Base-by-base conservation (phyloP, 106 monocot species). In the Phalaenopsis equestris region DNA sequence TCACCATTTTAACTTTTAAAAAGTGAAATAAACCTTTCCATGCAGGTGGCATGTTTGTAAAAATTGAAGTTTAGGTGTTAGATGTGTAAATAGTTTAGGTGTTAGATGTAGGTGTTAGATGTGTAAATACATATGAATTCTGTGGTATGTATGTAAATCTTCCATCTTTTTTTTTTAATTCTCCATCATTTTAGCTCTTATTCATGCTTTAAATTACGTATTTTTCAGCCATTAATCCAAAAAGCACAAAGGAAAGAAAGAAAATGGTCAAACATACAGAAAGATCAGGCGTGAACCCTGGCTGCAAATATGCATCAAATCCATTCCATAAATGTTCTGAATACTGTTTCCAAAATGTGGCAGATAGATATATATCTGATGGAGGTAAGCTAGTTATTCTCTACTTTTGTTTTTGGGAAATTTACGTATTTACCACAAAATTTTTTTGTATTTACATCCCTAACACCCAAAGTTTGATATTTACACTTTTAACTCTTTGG, bases 261-360 rank as follows among this genome's bases (percentile, higher is more conserved):
- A 76, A 49, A 10, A 24, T 23, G 11, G 3, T 76, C 10, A 23
- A 42, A 23, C 48, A 24, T 24, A 42, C 48, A 48, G 76, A 76
- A 42, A 49, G 8, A 76, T 49, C 21, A n/a, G 49, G 23, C 17
- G 48, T 76, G 49, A 52, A 76, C 9, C 49, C 76, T 24, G 1
- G 36, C 30, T 76, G 76, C 49, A 76, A 14, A 76, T 24, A 49
- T 52, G 76, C 76, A 76, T 76, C 76, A 76, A 76, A 76, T 30
- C 76, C 76, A 24, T 76, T 10, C 49, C 76, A 76, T 76, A 76
- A 30, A 76, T 76, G 76, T 76, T 17, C 76, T 76, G 76, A 76
- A 52, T 52, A 76, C 76, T 76, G 76, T 42, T 76, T 52, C 49
- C 76, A 76, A 76, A 76, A 76, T 76, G 46, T 52, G 21, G 48